These are phyloP conservation scores for Phlegmacium glaucopus DNA, from an alignment of 768 basidiomycete genomes.

Conservation along the genomic window DNA sequence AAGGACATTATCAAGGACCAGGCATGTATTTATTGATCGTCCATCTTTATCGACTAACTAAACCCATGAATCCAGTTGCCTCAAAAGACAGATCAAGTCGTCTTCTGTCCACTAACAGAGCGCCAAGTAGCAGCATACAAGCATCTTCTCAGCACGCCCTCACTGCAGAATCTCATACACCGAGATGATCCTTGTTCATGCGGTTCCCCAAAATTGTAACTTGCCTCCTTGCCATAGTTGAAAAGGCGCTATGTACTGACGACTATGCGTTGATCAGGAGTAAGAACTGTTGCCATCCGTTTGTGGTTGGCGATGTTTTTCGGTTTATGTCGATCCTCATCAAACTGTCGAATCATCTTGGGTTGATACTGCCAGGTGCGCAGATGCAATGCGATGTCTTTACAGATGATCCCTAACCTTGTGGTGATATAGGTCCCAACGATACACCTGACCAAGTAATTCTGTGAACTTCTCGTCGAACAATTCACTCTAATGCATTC, in stretches of 20 bases:
- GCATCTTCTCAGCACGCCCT: conserved; percentile 56
- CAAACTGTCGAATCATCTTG: conserved; percentile 87
- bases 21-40: conserved; percentile 26
- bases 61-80: conserved; percentile 57
- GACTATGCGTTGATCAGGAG: conserved; percentile 27
- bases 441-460: conserved; percentile 69
- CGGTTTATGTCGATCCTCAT: conserved; percentile 79
- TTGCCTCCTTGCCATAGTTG: conserved; percentile 1
- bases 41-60: neutral
- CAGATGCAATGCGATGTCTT: neutral
- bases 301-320: conserved; percentile 65
- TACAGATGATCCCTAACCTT: neutral
- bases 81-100: conserved; percentile 83
- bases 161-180: conserved; percentile 67
- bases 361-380: conserved; percentile 77
- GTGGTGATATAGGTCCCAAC: conserved; percentile 47
- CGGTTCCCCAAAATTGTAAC: conserved; percentile 55
- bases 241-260: neutral
- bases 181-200: conserved; percentile 77
- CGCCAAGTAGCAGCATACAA: conserved; percentile 75
- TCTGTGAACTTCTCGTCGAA: neutral
- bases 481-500: neutral
- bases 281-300: conserved; percentile 39
- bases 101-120: conserved; percentile 85
- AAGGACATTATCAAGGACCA: conserved; percentile 75